Evolutionary conservation across 2,329 filamentous ascomycete genomes (phyloP), one percentile per base, ranked within the genome.

Genomic region (Biscogniauxia mediterranea): DNA sequence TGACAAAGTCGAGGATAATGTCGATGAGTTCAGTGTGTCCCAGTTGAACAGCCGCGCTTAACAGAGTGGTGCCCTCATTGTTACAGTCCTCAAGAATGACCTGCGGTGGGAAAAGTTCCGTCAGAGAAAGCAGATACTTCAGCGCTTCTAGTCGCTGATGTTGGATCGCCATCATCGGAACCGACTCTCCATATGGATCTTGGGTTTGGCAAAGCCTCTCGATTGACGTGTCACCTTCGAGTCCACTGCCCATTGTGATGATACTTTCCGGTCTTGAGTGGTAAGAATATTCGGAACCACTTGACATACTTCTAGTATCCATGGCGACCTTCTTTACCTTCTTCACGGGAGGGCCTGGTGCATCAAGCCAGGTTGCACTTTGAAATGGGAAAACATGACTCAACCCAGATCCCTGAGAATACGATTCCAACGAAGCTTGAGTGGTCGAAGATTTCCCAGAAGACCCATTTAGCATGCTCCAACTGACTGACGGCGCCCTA

Each of bases 341-440:
- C 61, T 85, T 86, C 4, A 77, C 71, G 1, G 79, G 75, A 15
- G 70, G 65, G 1, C 72, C 58, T 3, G 76, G 70, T 1, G 71
- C 65, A 1, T 78, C 75, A 2, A 74, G 71, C 32, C 71, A 81
- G 52, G 78, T 74, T 62, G 85, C 85, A 59, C 83, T 84, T 73
- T 96, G 91, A 64, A 97, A 98, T 0, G 93, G 94, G 68, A 97
- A 97, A 1, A 98, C 93, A 72, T 98, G 94, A 57, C 89, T 85
- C 3, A 98, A 78, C 3, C 82, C 84, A 1, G 83, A 82, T 1
- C 84, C 85, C 58, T 78, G 76, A 1, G 84, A 87, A 63, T 83
- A 86, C 11, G 78, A 74, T 56, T 85, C 84, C 0, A 80, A 79
- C 1, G 75, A 70, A 1, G 77, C 76, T 26, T 79, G 73, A 19